Percentiles rank a stretch among this genome's conserved stretches.
Evolutionary conservation across 257 asterid genomes (phyloP).

Genomic region (Echium plantagineum): DNA sequence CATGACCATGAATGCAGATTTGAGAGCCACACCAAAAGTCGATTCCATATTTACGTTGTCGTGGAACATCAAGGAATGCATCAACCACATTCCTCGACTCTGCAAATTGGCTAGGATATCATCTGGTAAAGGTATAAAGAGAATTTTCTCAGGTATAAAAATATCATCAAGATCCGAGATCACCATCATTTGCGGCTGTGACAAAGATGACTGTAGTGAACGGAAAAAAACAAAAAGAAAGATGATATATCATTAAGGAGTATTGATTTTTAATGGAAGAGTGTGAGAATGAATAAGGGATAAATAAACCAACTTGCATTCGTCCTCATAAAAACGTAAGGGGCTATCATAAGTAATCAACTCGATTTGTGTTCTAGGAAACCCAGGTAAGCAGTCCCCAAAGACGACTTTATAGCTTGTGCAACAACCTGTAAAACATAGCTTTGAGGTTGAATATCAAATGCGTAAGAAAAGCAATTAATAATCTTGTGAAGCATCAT

Average conservation of each 20-base stretch:
- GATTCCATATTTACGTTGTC: slow-evolving; percentile 88
- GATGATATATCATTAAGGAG: background rate
- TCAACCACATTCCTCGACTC: slow-evolving; percentile 91
- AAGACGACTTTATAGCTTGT: slow-evolving; percentile 10
- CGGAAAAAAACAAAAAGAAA: background rate
- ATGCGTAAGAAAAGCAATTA: background rate
- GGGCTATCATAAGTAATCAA: slow-evolving; percentile 14
- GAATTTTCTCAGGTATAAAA: too few relatives aligned
- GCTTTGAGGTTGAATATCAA: background rate
- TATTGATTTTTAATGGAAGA: background rate
- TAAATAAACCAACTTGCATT: slow-evolving; percentile 6
- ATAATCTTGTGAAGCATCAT: background rate
- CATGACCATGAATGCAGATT: slow-evolving; percentile 88
- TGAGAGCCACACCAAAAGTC: slow-evolving; percentile 98
- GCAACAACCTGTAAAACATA: slow-evolving; percentile 12
- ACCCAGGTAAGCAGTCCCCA: slow-evolving; percentile 13
- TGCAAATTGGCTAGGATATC: slow-evolving; percentile 92
- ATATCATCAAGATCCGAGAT: too few relatives aligned
- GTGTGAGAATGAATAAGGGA: background rate
- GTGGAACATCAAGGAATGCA: slow-evolving; percentile 93
- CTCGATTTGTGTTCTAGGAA: slow-evolving; percentile 17
- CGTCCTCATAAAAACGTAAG: slow-evolving; percentile 12
- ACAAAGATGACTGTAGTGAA: slow-evolving; percentile 21
- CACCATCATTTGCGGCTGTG: too few relatives aligned
- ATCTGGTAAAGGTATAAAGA: slow-evolving; percentile 45